Conservation (phyloP, 2,329 filamentous ascomycete genomes). For the Ophiostoma pallidulum region DNA sequence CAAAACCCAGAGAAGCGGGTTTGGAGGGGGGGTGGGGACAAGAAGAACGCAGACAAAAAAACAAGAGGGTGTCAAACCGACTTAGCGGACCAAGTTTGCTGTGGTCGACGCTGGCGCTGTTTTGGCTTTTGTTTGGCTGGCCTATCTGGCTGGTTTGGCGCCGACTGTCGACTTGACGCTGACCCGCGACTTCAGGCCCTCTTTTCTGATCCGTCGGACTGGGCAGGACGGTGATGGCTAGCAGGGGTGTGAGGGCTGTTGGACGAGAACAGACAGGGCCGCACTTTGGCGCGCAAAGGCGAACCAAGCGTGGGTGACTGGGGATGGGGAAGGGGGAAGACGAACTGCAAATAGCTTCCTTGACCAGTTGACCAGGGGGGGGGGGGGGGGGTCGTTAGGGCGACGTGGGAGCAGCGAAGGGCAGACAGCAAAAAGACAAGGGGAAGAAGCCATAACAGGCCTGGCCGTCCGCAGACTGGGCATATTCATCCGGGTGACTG, state of each 20-base stretch:
- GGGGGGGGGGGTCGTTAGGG: no score
- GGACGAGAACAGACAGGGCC: not conserved
- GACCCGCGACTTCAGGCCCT: not conserved
- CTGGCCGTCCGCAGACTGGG: not conserved
- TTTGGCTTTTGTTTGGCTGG: constrained; percentile 12
- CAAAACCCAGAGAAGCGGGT: not conserved
- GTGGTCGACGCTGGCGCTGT: not conserved
- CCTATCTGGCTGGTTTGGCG: constrained; percentile 3
- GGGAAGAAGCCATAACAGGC: no score
- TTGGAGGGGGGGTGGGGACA: not conserved
- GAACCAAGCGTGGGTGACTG: not conserved
- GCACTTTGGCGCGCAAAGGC: constrained; percentile 6
- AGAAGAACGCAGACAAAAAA: not conserved
- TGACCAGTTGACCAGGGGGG: no score
- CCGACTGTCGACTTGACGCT: constrained; percentile 1
- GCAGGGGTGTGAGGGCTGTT: constrained; percentile 4
- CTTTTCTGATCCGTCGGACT: constrained; percentile 5
- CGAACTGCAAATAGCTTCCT: no score
- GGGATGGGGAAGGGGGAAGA: not conserved
- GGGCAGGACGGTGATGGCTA: not conserved
- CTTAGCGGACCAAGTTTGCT: not conserved
- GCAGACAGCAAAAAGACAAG: not conserved
- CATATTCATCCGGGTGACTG: not conserved
- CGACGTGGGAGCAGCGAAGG: no score
- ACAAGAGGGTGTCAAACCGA: constrained; percentile 2